Percentiles rank a stretch among this genome's conserved stretches.
These are phyloP conservation scores for Saccharomycopsis hybrid DNA, from an alignment of 1,139 yeast genomes.

Conservation along the genomic window DNA sequence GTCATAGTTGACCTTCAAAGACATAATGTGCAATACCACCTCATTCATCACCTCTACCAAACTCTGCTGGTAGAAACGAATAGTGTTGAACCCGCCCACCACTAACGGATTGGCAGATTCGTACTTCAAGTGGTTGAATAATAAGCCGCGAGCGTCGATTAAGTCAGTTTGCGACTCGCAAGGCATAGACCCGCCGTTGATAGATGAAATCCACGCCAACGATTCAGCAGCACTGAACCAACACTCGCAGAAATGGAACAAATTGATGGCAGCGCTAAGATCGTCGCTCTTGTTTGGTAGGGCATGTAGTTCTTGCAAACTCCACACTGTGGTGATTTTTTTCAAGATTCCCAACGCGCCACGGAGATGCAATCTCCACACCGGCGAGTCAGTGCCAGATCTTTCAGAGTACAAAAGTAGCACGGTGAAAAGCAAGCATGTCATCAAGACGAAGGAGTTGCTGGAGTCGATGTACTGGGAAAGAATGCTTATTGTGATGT, in stretches of 20 bases:
- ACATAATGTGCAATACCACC: slow-evolving; percentile 12
- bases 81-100: slow-evolving; percentile 11
- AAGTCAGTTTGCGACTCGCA: slow-evolving; percentile 1
- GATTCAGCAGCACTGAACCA: slow-evolving; percentile 16
- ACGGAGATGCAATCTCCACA: slow-evolving; percentile 27
- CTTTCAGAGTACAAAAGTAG: slow-evolving; percentile 27
- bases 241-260: slow-evolving; percentile 14
- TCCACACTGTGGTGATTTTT: slow-evolving; percentile 4
- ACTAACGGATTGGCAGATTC: slow-evolving; percentile 10
- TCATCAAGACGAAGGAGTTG: slow-evolving; percentile 7
- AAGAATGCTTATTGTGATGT: slow-evolving; percentile 6
- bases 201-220: slow-evolving; percentile 17
- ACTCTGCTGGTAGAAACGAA: slow-evolving; percentile 9
- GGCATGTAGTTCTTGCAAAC: slow-evolving; percentile 1
- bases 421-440: slow-evolving; percentile 23
- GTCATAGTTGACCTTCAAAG: slow-evolving; percentile 1
- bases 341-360: slow-evolving; percentile 25
- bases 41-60: slow-evolving; percentile 14
- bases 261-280: slow-evolving; percentile 12
- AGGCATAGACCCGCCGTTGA: slow-evolving; percentile 12
- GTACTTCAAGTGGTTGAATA: slow-evolving; percentile 2
- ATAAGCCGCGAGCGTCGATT: background rate
- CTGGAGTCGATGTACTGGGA: slow-evolving; percentile 2
- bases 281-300: background rate
- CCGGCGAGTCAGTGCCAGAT: slow-evolving; percentile 24